Base-by-base conservation (phyloP, 257 asterid genomes). In the Catharanthus roseus region DNA sequence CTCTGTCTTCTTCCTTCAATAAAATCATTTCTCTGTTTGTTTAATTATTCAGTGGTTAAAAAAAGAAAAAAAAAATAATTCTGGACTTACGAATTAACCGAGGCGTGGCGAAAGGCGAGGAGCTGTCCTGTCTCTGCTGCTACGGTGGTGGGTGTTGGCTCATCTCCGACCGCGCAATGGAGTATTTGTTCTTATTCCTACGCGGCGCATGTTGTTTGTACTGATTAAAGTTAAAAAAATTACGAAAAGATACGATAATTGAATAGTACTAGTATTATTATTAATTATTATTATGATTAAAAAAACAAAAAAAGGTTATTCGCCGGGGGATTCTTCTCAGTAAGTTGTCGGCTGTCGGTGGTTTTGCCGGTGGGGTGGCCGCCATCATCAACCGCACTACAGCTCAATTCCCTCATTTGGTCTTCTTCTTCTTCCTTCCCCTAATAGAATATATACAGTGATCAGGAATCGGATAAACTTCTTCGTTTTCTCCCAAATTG, bases 301-400 rank as follows among this genome's bases (percentile, higher is more conserved):
- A n/a, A n/a, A n/a, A n/a, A n/a, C n/a, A n/a, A n/a, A n/a, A n/a
- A n/a, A 64, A 42, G 50, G 8, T 11, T 29, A 23, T 61, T 64
- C 34, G 76, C 45, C 56, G 71, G 71, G 72, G 34, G 50, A 72
- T n/a, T n/a, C n/a, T 65, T 53, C 24, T 64, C 58, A 51, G 66
- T 18, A 73, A 26, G 26, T 41, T 54, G 72, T 65, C 72, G 24
- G 55, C 58, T 73, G 77, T 73, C 77, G 72, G 67, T 73, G 60
- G 72, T 33, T 73, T 54, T 41, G 55, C 60, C 72, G 49, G 58
- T 65, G 47, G 67, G 36, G 11, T 39, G 72, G 31, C 4, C 71
- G 23, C 42, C 19, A 12, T 26, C 50, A 11, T n/a, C n/a, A n/a
- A n/a, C n/a, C n/a, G n/a, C n/a, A 6, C 31, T 10, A 10, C 70